Conservation (phyloP, 495 filamentous ascomycete species). For the Daldinia decipiens region DNA sequence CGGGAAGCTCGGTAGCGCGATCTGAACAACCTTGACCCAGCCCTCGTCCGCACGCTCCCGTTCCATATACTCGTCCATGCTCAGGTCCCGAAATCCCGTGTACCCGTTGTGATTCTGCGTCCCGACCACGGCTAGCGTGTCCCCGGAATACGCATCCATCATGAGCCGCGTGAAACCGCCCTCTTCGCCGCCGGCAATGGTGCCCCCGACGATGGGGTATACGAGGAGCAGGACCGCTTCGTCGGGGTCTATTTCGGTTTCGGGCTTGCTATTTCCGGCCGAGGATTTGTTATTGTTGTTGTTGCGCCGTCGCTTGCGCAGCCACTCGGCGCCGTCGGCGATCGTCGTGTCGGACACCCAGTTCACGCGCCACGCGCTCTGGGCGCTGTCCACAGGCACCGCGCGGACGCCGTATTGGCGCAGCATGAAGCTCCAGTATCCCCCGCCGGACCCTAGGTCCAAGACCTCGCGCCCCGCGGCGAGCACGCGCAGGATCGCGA, state of each 20-base stretch:
- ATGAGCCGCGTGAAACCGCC: conserved; percentile 63
- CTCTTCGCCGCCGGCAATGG: conserved; percentile 44
- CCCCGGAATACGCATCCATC: conserved; percentile 64
- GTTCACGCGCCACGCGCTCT: conserved; percentile 63
- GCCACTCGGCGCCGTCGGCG: conserved; percentile 58
- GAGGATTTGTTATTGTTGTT: not conserved
- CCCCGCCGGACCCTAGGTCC: conserved; percentile 69
- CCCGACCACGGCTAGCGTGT: conserved; percentile 68
- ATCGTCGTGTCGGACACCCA: conserved; percentile 68
- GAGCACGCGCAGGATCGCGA: conserved; percentile 61
- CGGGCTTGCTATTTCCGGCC: not conserved
- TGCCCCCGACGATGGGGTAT: conserved; percentile 67
- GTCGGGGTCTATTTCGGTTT: conserved; percentile 45
- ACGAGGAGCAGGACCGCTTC: conserved; percentile 66
- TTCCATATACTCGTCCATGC: conserved; percentile 66
- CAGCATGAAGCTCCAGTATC: conserved; percentile 72
- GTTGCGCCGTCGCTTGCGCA: conserved; percentile 39
- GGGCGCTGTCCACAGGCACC: conserved; percentile 61
- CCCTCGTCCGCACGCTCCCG: conserved; percentile 51
- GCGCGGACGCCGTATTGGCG: conserved; percentile 55
- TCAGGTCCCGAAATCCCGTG: conserved; percentile 65
- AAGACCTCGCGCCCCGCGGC: conserved; percentile 52
- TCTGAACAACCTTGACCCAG: conserved; percentile 57
- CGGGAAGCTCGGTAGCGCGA: conserved; percentile 63
- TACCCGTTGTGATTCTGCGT: conserved; percentile 73